Evolutionary conservation across 441 rosid genomes (phyloP).

Genomic region (Dalechampia spathulata): DNA sequence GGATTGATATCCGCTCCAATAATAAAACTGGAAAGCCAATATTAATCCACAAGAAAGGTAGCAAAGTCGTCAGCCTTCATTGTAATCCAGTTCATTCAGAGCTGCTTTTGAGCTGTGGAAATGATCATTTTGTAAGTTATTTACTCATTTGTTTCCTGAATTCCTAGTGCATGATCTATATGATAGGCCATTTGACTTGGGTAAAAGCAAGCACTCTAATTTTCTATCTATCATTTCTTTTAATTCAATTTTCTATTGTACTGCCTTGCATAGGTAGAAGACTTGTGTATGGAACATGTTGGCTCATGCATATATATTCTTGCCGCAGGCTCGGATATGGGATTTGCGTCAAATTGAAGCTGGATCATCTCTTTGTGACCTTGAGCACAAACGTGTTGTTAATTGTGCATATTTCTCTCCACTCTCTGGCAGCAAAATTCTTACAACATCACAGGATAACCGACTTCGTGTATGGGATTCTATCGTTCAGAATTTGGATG

Average conservation of each 20-base stretch:
- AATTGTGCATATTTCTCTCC: slow-evolving; percentile 97
- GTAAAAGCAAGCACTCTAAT: not conserved
- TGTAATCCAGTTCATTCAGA: slow-evolving; percentile 91
- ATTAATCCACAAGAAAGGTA: slow-evolving; percentile 86
- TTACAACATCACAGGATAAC: slow-evolving; percentile 86
- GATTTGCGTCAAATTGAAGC: slow-evolving; percentile 72
- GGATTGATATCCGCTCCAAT: slow-evolving; percentile 81
- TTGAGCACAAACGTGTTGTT: slow-evolving; percentile 78
- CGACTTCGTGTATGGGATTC: slow-evolving; percentile 90
- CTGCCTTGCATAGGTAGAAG: not conserved
- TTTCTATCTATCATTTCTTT: not conserved
- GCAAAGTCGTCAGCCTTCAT: slow-evolving; percentile 89
- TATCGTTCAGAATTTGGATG: slow-evolving; percentile 62
- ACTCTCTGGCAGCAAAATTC: slow-evolving; percentile 70
- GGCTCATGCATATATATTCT: not conserved
- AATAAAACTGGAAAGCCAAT: slow-evolving; percentile 38
- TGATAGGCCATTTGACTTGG: not conserved
- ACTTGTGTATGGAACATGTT: not conserved
- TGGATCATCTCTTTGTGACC: slow-evolving; percentile 48
- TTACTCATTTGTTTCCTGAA: not conserved
- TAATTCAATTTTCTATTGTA: not conserved
- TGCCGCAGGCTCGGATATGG: slow-evolving; percentile 78
- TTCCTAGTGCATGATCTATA: not conserved
- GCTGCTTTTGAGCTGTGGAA: slow-evolving; percentile 85
- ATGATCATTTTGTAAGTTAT: slow-evolving; percentile 85